A percentile compares a stretch with the other conserved stretches of the same genome.
Evolutionary conservation across 306 rosid species (phyloP).

Genomic region (Abrus precatorius): DNA sequence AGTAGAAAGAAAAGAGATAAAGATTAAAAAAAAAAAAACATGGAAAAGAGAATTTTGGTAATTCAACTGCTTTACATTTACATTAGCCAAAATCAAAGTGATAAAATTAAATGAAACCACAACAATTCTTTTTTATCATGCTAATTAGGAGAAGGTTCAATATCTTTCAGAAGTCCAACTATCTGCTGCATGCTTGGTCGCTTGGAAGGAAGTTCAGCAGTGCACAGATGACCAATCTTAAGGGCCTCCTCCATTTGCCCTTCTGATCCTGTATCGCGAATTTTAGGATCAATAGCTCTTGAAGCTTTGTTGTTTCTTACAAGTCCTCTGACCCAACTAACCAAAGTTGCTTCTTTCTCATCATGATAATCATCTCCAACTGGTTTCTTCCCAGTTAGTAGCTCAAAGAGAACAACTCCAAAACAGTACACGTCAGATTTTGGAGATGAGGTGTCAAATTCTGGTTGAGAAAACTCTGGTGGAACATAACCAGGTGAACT

Average conservation of each 20-base stretch:
- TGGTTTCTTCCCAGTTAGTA: constrained; percentile 81
- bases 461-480: constrained; percentile 74
- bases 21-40: background rate
- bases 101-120: constrained; percentile 5
- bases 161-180: constrained; percentile 88
- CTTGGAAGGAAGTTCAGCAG: constrained; percentile 86
- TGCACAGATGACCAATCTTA: constrained; percentile 86
- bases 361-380: constrained; percentile 78
- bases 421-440: constrained; percentile 90
- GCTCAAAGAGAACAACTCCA: constrained; percentile 86
- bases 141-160: constrained; percentile 60
- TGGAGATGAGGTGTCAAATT: constrained; percentile 67
- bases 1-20: constrained; percentile 36
- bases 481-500: constrained; percentile 80
- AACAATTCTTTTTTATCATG: constrained; percentile 35
- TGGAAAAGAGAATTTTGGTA: constrained; percentile 41
- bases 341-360: constrained; percentile 75
- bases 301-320: constrained; percentile 73
- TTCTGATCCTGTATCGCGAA: constrained; percentile 63
- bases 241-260: constrained; percentile 80
- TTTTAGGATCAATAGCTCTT: constrained; percentile 74
- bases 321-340: constrained; percentile 80
- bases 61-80: constrained; percentile 50
- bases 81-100: background rate
- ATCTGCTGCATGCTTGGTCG: constrained; percentile 93